Base-by-base conservation (phyloP, 257 asterid species). In the Solanum acaule region DNA sequence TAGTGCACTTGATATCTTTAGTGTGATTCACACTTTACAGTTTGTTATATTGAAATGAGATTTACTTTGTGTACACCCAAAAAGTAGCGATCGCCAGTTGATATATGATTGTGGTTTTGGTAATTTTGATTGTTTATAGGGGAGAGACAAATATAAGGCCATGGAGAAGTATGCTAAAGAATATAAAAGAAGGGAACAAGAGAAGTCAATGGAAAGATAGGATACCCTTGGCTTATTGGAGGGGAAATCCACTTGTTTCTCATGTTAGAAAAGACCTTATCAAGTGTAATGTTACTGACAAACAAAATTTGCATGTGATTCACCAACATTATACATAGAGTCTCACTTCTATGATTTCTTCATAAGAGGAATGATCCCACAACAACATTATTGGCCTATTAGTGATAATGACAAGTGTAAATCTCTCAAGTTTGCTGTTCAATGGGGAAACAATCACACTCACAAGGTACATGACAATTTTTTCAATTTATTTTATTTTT, bases 141-240 rank as follows among this genome's bases (percentile, higher is more conserved):
- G 63, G 79, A 12, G 90, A 88, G 68, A 61, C 79, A 23, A 88
- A 88, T 35, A 88, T 88, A 37, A 88, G 52, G 75, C 88, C 90
- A 13, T 88, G 90, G 88, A 84, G 65, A 27, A 38, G 37, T 22
- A 56, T 88, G 61, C 6, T 34, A 40, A 59, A 88, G 65, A 87
- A 85, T 11, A 56, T 88, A 25, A 14, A 88, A 59, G 81, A 88
- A 84, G 85, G 88, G 42, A 88, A 84, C 34, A 34, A 84, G 65
- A 63, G 31, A 67, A 85, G 11, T 5, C 22, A 29, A 1, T 85
- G 90, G 90, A 65, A 23, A 9, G 86, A 88, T 1, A 37, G 90
- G 23, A 73, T 84, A 33, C 90, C 90, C 3, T 84, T 68, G 10
- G 90, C 90, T 27, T 88, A 84, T 72, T 88, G 90, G 90, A 88